These are phyloP conservation scores for Cocos nucifera DNA, from an alignment of 176 grass and related monocot genomes.

Conservation along the genomic window DNA sequence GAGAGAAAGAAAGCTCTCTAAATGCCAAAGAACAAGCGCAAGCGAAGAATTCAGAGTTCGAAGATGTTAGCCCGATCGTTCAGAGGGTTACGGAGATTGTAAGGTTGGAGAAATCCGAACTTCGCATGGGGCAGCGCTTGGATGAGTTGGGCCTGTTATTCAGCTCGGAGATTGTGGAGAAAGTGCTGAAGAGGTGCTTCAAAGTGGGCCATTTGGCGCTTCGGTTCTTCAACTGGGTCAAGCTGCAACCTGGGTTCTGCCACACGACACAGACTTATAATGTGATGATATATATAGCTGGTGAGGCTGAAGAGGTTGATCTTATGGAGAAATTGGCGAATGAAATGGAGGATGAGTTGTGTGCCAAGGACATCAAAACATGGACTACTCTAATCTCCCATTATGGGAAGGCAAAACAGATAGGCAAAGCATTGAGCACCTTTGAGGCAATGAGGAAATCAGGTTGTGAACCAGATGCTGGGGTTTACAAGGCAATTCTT, in stretches of 20 bases:
- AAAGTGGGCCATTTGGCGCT: constrained; percentile 46
- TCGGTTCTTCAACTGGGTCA: constrained; percentile 65
- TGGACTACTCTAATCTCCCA: constrained; percentile 48
- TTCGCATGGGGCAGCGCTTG: constrained; percentile 33
- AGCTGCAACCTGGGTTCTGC: constrained; percentile 19
- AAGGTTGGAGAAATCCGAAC: constrained; percentile 22
- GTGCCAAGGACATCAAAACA: constrained; percentile 55
- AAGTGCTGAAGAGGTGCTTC: constrained; percentile 70
- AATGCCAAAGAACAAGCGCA: neutral
- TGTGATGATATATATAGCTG: constrained; percentile 53
- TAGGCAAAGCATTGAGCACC: constrained; percentile 39
- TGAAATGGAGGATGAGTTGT: constrained; percentile 57
- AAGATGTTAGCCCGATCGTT: constrained; percentile 27
- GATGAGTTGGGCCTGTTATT: constrained; percentile 29
- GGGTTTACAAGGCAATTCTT: constrained; percentile 44
- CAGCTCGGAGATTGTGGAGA: constrained; percentile 37
- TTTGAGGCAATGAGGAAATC: constrained; percentile 62
- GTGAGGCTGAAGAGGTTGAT: constrained; percentile 31
- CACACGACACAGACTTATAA: constrained; percentile 64
- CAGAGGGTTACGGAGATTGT: constrained; percentile 42
- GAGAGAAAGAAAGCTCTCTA: neutral
- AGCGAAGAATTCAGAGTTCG: constrained; percentile 10
- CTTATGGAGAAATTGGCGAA: constrained; percentile 43
- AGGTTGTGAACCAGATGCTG: constrained; percentile 28
- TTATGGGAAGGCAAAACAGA: constrained; percentile 43